Evolutionary conservation across 2,329 filamentous ascomycete genomes (phyloP), one percentile per base, ranked within the genome.

Genomic region (Teratosphaeria pseudoeucalypti): DNA sequence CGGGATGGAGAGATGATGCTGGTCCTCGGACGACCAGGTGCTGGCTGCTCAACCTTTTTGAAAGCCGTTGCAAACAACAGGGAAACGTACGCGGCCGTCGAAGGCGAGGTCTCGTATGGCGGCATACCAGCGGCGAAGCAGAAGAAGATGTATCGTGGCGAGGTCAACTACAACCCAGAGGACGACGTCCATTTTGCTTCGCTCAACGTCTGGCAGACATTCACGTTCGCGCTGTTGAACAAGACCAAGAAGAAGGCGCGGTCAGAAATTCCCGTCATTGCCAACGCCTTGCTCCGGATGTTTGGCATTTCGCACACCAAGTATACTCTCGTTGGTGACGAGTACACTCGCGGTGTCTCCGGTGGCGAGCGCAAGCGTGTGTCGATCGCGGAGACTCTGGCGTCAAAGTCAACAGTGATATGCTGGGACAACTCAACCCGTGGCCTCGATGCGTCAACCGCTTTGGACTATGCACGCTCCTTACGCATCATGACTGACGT

Each of bases 311-410:
- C 78, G 12, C 89, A 92, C 68, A 91, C 88, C 0, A 84, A 82
- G 66, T 80, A 88, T 66, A 92, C 89, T 0, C 78, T 84, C 1
- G 87, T 92, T 1, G 89, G 89, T n/a, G 85, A 92, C 67, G 85
- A 87, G 62, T 83, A 79, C 66, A 81, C 85, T 6, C 82, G 87
- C 54, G 89, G 89, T 71, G 86, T 92, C 0, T 89, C 85, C 54
- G 89, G 89, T 66, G 89, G 89, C 60, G 89, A 94, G 74, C 77
- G 89, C 43, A 92, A 92, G 72, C 86, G 89, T 68, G 88, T 90
- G 9, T 86, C 85, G 26, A 90, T 92, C 63, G 87, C 87, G 1
- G 89, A 92, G 73, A 89, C 87, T 0, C 74, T 92, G 26, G 85
- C 87, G 4, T 87, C 87, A 6, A 87, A 88, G 71, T 85, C 85